Base-by-base conservation (phyloP, 2,329 filamentous ascomycete species). In the Rutstroemia sydowiana region DNA sequence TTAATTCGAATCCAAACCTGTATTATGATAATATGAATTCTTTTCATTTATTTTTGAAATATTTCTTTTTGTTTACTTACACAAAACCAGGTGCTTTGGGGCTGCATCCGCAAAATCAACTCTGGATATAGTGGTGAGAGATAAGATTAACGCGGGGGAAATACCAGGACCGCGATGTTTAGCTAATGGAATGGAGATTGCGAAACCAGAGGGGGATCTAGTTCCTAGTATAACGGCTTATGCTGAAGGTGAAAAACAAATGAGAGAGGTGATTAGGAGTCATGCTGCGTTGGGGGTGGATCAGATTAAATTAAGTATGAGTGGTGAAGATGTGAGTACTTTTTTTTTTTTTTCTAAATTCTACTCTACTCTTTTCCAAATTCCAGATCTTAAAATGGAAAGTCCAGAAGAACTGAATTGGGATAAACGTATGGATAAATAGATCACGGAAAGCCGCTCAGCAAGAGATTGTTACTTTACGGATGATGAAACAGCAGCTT, bases 181-280 rank as follows among this genome's bases (percentile, higher is more conserved):
- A 0, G 72, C 73, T 1, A 78, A 76, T 57, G 71, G 69, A 0
- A 69, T 72, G 53, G 75, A 78, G 57, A 75, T 77, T 48, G 71
- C 73, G 2, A 60, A 65, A 5, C 62, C 63, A 16, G 71, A 70
- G 50, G 75, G 73, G 0, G 73, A 73, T 11, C 62, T 77, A 1
- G 69, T 73, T 4, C 36, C 55, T 40, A 58, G 63, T 3, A 70
- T 70, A 34, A 68, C 63, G 4, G 60, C 60, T 9, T 63, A 54
- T 50, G 67, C 65, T 0, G 69, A 73, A 54, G 71, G 69, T 3
- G 66, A 68, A 0, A 60, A 68, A 3, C 68, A 68, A 48, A 73
- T 73, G 70, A 61, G 71, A 37, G 56, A 66, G 28, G 66, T 67
- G 0, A 69, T 74, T 23, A 59, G 64, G 3, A 61, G 66, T 36